Percentiles rank a stretch among this genome's conserved stretches.
phyloP scores from a whole-genome alignment of 495 filamentous ascomycete species.

The Aspergillus diversus region DNA sequence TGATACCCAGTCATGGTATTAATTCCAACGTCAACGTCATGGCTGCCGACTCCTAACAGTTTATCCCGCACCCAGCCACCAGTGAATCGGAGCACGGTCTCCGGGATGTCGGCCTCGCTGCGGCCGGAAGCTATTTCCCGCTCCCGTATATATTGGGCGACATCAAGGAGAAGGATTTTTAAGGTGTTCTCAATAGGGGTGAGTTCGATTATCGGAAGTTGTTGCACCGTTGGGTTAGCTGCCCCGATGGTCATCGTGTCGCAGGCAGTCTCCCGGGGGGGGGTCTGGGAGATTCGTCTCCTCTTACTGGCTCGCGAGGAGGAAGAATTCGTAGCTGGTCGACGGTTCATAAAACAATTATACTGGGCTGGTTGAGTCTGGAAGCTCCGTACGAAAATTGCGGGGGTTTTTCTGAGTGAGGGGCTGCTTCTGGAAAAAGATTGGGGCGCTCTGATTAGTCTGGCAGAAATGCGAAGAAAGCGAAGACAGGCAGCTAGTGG shows the following conservation, averaged over 20 bases:
- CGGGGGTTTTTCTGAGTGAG: conserved; percentile 7
- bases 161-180: conserved; percentile 71
- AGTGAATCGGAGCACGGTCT: conserved; percentile 75
- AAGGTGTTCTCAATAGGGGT: conserved; percentile 70
- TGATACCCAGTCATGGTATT: conserved; percentile 91
- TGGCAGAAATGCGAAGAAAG: conserved; percentile 7
- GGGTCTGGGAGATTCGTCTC: conserved; percentile 36
- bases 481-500: conserved; percentile 6
- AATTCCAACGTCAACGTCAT: conserved; percentile 96
- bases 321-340: conserved; percentile 25
- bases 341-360: conserved; percentile 35
- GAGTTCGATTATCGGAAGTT: conserved; percentile 55
- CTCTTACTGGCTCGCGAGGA: conserved; percentile 37
- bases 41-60: conserved; percentile 75
- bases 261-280: conserved; percentile 16
- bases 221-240: background rate
- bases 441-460: conserved; percentile 4
- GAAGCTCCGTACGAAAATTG: background rate
- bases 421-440: conserved; percentile 15
- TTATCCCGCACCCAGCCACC: conserved; percentile 99
- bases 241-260: conserved; percentile 27
- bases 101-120: conserved; percentile 24
- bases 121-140: conserved; percentile 48
- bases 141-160: conserved; percentile 68
- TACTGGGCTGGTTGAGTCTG: background rate